A percentile compares a stretch with the other conserved stretches of the same genome.
Conservation (phyloP, 202 grass and related monocot genomes). For the Setaria italica region DNA sequence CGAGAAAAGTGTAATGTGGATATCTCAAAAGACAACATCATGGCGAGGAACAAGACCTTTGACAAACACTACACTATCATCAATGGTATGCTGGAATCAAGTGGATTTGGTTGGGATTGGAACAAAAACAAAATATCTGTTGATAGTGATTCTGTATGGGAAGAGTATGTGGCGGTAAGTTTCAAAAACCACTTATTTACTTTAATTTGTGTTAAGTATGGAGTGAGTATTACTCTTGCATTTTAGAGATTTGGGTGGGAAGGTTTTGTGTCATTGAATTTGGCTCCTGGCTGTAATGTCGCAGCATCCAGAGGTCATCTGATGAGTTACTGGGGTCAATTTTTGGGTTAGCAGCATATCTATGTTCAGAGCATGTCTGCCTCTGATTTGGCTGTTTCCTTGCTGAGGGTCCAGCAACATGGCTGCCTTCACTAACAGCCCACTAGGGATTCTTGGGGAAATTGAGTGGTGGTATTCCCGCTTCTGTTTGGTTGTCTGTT, state of each 20-base stretch:
- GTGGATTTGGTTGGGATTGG: too few species aligned
- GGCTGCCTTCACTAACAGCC: neutral
- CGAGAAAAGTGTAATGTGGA: too few species aligned
- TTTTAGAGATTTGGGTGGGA: neutral
- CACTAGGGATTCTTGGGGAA: neutral
- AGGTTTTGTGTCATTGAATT: neutral
- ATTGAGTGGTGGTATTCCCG: neutral
- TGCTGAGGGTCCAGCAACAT: neutral
- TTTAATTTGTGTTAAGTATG: too few species aligned
- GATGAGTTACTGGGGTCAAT: neutral
- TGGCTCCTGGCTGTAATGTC: neutral
- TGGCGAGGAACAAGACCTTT: too few species aligned
- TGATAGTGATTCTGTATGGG: too few species aligned
- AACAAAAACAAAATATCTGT: too few species aligned
- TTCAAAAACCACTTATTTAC: too few species aligned
- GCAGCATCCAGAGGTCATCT: neutral
- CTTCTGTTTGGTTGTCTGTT: neutral
- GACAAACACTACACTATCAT: too few species aligned
- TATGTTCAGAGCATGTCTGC: neutral
- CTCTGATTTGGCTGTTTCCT: neutral
- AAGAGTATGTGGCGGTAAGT: too few species aligned
- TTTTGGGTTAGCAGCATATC: neutral
- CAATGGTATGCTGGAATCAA: too few species aligned
- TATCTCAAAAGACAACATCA: too few species aligned
- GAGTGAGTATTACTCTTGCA: neutral